phyloP scores from a whole-genome alignment of 192 early-diverging fungal species.

The Thamnidium elegans region DNA sequence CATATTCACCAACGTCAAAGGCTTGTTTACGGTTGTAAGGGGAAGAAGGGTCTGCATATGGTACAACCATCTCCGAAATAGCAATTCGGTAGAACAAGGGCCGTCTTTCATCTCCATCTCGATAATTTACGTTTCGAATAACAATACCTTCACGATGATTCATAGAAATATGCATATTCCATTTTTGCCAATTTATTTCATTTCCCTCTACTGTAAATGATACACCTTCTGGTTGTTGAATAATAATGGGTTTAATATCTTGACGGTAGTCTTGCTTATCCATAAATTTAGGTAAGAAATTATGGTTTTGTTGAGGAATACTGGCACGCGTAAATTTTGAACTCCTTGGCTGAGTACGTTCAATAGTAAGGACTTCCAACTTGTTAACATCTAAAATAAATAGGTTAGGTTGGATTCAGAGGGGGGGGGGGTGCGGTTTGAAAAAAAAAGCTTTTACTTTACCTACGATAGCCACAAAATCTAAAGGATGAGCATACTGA shows the following conservation, averaged over 20 bases:
- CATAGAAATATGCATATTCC: constrained; percentile 40
- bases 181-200: constrained; percentile 43
- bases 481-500: constrained; percentile 41
- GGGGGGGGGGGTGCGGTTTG: no score
- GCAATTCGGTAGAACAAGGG: constrained; percentile 41
- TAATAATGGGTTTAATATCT: constrained; percentile 38
- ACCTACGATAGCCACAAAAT: constrained; percentile 40
- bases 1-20: constrained; percentile 43
- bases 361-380: constrained; percentile 38
- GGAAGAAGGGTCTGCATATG: constrained; percentile 33
- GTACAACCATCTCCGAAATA: constrained; percentile 40
- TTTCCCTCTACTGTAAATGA: constrained; percentile 38
- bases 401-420: background rate
- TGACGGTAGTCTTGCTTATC: constrained; percentile 31
- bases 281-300: constrained; percentile 39
- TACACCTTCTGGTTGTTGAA: constrained; percentile 40
- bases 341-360: constrained; percentile 30
- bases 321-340: constrained; percentile 35
- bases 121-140: constrained; percentile 38
- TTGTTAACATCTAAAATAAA: constrained; percentile 21
- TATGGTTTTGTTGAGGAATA: constrained; percentile 36
- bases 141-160: constrained; percentile 43
- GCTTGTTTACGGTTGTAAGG: constrained; percentile 38
- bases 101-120: constrained; percentile 34
- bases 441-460: constrained; percentile 1